Percentiles rank a stretch among this genome's conserved stretches.
Evolutionary conservation across 2,329 filamentous ascomycete genomes (phyloP).

Genomic region (Fusarium beomiforme): DNA sequence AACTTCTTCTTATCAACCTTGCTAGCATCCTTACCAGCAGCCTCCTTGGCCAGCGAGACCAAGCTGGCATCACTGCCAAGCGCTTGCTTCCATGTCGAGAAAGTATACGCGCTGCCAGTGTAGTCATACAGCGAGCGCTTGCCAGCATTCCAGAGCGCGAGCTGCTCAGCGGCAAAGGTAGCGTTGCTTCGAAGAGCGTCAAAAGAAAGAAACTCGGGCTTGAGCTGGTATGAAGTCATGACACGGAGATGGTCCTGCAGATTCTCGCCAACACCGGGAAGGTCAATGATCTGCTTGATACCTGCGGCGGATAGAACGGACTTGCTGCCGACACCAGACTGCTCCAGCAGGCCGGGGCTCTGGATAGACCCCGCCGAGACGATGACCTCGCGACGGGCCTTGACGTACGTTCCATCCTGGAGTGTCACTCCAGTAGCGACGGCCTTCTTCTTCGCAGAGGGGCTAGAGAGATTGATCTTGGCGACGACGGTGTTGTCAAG

Average conservation of each 20-base stretch:
- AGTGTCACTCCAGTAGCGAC: constrained; percentile 33
- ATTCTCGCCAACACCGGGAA: constrained; percentile 64
- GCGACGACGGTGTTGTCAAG: constrained; percentile 33
- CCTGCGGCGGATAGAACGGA: constrained; percentile 57
- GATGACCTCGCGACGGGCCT: constrained; percentile 37
- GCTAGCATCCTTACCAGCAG: constrained; percentile 41
- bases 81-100: constrained; percentile 36
- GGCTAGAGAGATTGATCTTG: constrained; percentile 23
- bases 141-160: constrained; percentile 33
- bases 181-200: constrained; percentile 34
- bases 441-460: constrained; percentile 30
- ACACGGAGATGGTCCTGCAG: constrained; percentile 50
- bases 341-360: constrained; percentile 65
- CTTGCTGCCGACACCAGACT: constrained; percentile 64
- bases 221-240: constrained; percentile 47
- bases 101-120: constrained; percentile 31
- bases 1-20: constrained; percentile 53
- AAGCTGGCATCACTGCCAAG: constrained; percentile 23
- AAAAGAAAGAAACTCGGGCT: constrained; percentile 16
- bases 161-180: constrained; percentile 24
- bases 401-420: constrained; percentile 18
- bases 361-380: constrained; percentile 60
- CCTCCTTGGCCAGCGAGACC: constrained; percentile 30
- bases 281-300: constrained; percentile 60
- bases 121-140: constrained; percentile 35